Conservation (phyloP, 2,329 filamentous ascomycete genomes). For the Ascochyta koolunga region DNA sequence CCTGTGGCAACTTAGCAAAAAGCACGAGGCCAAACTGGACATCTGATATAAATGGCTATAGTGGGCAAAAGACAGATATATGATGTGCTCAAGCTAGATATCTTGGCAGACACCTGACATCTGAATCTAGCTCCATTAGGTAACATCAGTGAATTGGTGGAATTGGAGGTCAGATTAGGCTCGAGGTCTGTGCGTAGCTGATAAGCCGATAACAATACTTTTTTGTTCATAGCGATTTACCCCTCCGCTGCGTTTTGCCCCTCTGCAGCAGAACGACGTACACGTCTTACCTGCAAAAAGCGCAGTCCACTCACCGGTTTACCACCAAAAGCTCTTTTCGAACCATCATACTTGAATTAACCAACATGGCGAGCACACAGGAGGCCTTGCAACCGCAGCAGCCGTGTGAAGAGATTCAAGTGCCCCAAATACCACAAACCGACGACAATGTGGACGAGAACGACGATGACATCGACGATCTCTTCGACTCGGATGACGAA, state of each 20-base stretch:
- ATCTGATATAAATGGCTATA: background rate
- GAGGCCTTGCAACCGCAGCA: slow-evolving; percentile 11
- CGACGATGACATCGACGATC: slow-evolving; percentile 68
- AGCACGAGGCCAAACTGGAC: background rate
- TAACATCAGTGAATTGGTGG: no score
- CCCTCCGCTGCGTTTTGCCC: no score
- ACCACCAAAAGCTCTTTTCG: background rate
- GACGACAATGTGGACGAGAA: slow-evolving; percentile 46
- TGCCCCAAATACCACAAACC: slow-evolving; percentile 13
- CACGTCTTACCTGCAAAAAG: background rate
- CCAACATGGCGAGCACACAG: slow-evolving; percentile 24
- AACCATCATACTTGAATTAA: background rate
- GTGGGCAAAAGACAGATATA: background rate
- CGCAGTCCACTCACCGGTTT: background rate
- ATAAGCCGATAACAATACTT: no score
- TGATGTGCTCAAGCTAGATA: background rate
- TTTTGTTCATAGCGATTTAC: no score
- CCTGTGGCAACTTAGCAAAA: background rate
- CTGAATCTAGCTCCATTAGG: no score
- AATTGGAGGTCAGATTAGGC: no score
- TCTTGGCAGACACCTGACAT: no score
- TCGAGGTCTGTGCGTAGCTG: no score
- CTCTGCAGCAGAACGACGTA: no score
- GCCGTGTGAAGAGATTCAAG: slow-evolving; percentile 8
- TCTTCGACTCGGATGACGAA: slow-evolving; percentile 64